Evolutionary conservation across 805 yeast species (phyloP).

Genomic region (Jamesozyma piceae): DNA sequence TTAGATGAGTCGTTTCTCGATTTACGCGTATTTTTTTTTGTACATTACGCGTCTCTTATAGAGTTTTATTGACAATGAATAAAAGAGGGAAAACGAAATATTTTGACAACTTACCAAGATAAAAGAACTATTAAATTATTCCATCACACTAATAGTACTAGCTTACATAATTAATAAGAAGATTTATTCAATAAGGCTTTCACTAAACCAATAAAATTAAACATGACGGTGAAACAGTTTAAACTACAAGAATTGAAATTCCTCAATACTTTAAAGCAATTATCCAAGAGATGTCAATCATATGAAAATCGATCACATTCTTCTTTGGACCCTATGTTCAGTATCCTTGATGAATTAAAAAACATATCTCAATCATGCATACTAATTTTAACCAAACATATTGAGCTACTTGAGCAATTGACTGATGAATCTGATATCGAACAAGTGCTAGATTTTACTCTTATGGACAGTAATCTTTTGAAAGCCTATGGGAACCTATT

Average conservation of each 20-base stretch:
- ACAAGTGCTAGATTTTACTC: background rate
- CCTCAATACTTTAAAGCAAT: constrained; percentile 1
- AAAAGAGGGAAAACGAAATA: too few species aligned
- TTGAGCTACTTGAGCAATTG: constrained; percentile 1
- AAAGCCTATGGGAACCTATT: background rate
- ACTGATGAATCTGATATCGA: background rate
- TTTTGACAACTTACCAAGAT: too few species aligned
- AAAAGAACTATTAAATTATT: too few species aligned
- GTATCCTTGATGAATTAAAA: background rate
- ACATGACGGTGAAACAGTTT: background rate
- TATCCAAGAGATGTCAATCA: constrained; percentile 2
- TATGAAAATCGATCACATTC: background rate
- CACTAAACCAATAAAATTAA: too few species aligned
- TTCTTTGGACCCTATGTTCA: constrained; percentile 1
- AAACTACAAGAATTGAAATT: constrained; percentile 2
- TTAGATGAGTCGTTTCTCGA: too few species aligned
- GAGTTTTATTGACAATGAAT: too few species aligned
- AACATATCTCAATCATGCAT: background rate
- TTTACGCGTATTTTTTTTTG: too few species aligned
- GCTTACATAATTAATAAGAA: too few species aligned
- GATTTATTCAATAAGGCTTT: too few species aligned
- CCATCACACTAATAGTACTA: too few species aligned
- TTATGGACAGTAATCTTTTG: background rate
- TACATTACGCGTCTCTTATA: too few species aligned
- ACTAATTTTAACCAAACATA: constrained; percentile 1